phyloP scores from a whole-genome alignment of 148 eudicot species.

The Chenopodium formosanum region DNA sequence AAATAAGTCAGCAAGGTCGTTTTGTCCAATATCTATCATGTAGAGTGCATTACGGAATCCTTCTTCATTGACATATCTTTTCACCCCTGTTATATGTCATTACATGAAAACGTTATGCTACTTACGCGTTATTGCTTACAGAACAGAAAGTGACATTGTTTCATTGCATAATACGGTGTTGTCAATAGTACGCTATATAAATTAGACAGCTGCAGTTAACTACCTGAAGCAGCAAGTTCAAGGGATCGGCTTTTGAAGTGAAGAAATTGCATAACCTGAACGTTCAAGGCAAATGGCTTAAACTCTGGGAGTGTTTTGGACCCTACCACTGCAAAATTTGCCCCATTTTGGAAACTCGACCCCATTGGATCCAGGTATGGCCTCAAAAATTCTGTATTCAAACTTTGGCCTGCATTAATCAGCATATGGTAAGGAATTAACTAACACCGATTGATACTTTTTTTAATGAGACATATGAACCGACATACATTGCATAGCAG shows the following conservation, averaged over 20 bases:
- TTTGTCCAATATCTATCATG: conserved; percentile 94
- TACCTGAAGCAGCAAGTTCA: conserved; percentile 68
- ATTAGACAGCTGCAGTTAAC: neutral
- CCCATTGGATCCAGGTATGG: conserved; percentile 85
- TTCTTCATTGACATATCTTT: conserved; percentile 39
- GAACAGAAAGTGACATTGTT: neutral
- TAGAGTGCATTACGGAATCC: conserved; percentile 66
- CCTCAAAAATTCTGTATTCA: conserved; percentile 54
- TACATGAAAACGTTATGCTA: neutral
- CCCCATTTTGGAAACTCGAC: conserved; percentile 67
- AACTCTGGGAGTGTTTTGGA: conserved; percentile 72
- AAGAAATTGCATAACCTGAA: conserved; percentile 80
- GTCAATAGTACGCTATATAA: neutral
- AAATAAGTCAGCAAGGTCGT: conserved; percentile 76
- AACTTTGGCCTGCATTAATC: conserved; percentile 64
- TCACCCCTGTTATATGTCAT: conserved; percentile 36
- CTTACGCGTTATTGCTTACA: neutral
- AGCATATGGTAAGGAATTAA: conserved; percentile 3
- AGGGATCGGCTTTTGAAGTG: conserved; percentile 67
- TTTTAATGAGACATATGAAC: neutral
- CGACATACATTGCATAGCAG: neutral
- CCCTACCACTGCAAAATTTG: conserved; percentile 79
- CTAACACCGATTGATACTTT: neutral
- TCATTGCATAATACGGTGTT: neutral
- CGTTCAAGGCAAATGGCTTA: conserved; percentile 59